Evolutionary conservation across 225 moss, liverwort and hornwort genomes (phyloP).

Genomic region (Sphagnum contortum): DNA sequence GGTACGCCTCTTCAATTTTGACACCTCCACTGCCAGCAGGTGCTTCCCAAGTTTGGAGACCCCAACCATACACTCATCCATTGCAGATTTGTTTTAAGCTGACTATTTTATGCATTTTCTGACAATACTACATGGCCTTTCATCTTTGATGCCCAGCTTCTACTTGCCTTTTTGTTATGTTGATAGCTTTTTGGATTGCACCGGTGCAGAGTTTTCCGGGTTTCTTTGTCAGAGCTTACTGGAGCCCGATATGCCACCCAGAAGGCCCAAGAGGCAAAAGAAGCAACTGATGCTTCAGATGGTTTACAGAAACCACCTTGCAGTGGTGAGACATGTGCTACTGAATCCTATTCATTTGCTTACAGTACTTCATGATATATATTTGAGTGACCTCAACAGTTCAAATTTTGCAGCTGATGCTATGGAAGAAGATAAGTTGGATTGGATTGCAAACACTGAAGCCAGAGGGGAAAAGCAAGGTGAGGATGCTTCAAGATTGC

Average conservation of each 20-base stretch:
- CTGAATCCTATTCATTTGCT: too few species aligned
- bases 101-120: too few species aligned
- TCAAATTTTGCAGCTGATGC: slow-evolving; percentile 16
- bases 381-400: too few species aligned
- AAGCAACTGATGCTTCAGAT: not conserved
- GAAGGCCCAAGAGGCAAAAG: too few species aligned
- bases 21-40: slow-evolving; percentile 68
- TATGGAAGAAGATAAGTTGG: slow-evolving; percentile 22
- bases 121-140: too few species aligned
- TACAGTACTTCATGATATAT: too few species aligned
- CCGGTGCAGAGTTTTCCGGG: slow-evolving; percentile 62
- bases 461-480: slow-evolving; percentile 9
- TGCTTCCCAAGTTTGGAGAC: slow-evolving; percentile 3
- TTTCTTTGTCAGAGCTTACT: slow-evolving; percentile 56
- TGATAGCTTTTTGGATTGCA: not conserved
- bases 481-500: slow-evolving; percentile 6
- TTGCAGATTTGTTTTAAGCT: too few species aligned
- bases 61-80: too few species aligned
- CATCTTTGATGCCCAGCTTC: too few species aligned
- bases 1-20: slow-evolving; percentile 91
- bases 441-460: not conserved
- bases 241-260: slow-evolving; percentile 30
- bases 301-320: too few species aligned
- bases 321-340: too few species aligned
- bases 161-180: too few species aligned